A percentile compares a stretch with the other conserved stretches of the same genome.
Conservation (phyloP, 2,329 filamentous ascomycete species). For the Beauveria australis region DNA sequence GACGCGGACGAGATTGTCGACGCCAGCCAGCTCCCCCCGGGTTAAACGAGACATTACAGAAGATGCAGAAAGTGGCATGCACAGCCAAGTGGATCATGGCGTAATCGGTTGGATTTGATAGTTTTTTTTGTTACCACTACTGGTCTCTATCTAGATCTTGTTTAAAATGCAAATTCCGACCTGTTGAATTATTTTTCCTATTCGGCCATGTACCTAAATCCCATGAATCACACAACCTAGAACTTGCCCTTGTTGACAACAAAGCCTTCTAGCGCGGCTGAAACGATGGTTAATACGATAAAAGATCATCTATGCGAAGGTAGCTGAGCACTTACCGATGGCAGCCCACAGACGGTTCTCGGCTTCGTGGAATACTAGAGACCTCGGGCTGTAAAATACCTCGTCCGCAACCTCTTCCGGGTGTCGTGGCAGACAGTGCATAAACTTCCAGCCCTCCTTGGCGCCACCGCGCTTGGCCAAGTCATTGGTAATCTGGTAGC, state of each 20-base stretch:
- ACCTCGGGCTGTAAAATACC: conserved; percentile 82
- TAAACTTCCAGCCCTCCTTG: conserved; percentile 88
- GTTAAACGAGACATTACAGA: conserved; percentile 41
- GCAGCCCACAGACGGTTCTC: conserved; percentile 93
- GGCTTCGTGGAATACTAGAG: conserved; percentile 85
- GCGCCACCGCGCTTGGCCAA: conserved; percentile 78
- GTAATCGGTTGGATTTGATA: conserved; percentile 14
- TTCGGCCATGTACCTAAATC: background rate
- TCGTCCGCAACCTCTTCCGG: conserved; percentile 89
- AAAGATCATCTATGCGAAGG: no score
- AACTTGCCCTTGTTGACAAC: conserved; percentile 91
- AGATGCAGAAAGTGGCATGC: background rate
- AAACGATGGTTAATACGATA: background rate
- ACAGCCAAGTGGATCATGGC: conserved; percentile 13
- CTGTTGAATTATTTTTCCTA: background rate
- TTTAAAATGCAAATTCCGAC: conserved; percentile 4
- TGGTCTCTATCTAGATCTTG: conserved; percentile 6
- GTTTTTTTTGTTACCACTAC: conserved; percentile 4
- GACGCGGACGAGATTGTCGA: conserved; percentile 94
- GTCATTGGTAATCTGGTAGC: conserved; percentile 86
- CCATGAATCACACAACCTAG: conserved; percentile 15
- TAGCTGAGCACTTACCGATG: conserved; percentile 47
- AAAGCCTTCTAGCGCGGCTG: conserved; percentile 75
- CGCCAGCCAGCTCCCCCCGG: conserved; percentile 84
- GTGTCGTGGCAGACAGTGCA: conserved; percentile 94